These are phyloP conservation scores for Fusarium pseudoanthophilum DNA, from an alignment of 2,329 filamentous ascomycete genomes.

Conservation along the genomic window DNA sequence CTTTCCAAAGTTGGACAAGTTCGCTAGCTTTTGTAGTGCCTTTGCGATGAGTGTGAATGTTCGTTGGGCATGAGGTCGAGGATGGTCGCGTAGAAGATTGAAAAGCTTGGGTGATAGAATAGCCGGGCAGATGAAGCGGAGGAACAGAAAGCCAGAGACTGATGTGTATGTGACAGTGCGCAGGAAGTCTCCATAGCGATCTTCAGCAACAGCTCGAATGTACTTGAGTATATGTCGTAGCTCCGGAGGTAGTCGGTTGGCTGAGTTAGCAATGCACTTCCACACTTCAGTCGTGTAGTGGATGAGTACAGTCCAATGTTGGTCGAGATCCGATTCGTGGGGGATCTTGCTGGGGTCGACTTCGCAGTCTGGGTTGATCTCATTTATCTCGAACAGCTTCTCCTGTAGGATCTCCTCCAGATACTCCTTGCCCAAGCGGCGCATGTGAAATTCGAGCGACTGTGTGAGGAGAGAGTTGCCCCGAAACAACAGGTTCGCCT, in stretches of 20 bases:
- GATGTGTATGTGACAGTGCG: conserved; percentile 92
- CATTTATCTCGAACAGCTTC: conserved; percentile 88
- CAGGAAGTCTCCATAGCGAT: conserved; percentile 92
- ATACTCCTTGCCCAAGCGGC: conserved; percentile 90
- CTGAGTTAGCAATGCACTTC: conserved; percentile 83
- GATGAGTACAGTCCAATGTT: conserved; percentile 84
- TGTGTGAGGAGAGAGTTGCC: conserved; percentile 96
- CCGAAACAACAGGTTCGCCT: conserved; percentile 94
- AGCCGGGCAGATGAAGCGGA: conserved; percentile 96
- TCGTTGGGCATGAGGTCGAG: conserved; percentile 82
- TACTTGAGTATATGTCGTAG: conserved; percentile 89
- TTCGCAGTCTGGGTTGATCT: conserved; percentile 90
- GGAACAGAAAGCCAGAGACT: conserved; percentile 92
- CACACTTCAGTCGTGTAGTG: conserved; percentile 84
- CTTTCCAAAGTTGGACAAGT: conserved; percentile 89
- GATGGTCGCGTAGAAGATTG: conserved; percentile 84
- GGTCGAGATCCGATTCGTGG: conserved; percentile 74
- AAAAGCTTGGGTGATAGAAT: conserved; percentile 96
- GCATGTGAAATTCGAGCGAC: conserved; percentile 95
- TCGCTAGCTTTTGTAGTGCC: conserved; percentile 88
- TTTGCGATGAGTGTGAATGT: conserved; percentile 94
- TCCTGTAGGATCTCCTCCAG: conserved; percentile 87
- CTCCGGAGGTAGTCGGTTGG: conserved; percentile 79
- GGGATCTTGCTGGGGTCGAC: conserved; percentile 86
- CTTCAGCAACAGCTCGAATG: conserved; percentile 90